These are phyloP conservation scores for Trichoderma asperelloides DNA, from an alignment of 495 filamentous ascomycete genomes.

Conservation along the genomic window DNA sequence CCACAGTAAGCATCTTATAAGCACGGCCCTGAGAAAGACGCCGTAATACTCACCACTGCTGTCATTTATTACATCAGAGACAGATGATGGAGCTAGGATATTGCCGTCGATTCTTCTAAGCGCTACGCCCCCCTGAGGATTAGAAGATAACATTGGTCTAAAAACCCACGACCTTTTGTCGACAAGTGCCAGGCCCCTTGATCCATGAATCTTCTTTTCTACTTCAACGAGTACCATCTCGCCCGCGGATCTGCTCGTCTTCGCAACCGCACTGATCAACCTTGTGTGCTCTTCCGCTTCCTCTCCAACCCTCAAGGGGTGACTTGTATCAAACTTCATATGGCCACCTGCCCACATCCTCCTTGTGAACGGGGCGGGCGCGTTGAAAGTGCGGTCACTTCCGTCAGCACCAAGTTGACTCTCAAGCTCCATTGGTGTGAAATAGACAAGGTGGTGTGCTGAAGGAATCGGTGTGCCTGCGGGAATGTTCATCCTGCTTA, in stretches of 20 bases:
- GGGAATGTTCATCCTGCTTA: slow-evolving; percentile 20
- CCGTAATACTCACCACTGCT: not conserved
- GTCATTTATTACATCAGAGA: slow-evolving; percentile 12
- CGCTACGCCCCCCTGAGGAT: slow-evolving; percentile 11
- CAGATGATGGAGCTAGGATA: slow-evolving; percentile 10
- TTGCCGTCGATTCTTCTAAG: slow-evolving; percentile 7
- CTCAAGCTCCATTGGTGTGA: slow-evolving; percentile 46
- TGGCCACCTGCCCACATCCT: slow-evolving; percentile 65
- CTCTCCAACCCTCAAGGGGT: slow-evolving; percentile 34
- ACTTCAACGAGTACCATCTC: slow-evolving; percentile 60
- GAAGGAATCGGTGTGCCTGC: slow-evolving; percentile 41
- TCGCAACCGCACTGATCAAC: slow-evolving; percentile 42
- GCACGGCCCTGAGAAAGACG: not conserved
- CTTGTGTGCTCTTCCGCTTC: slow-evolving; percentile 47
- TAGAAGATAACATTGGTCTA: slow-evolving; percentile 33
- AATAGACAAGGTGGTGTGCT: slow-evolving; percentile 53
- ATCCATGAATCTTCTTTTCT: slow-evolving; percentile 48
- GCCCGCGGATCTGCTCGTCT: slow-evolving; percentile 43
- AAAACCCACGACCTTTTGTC: slow-evolving; percentile 58
- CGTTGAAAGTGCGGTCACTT: slow-evolving; percentile 51
- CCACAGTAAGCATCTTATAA: not conserved
- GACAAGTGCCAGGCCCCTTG: slow-evolving; percentile 39
- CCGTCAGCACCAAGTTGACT: slow-evolving; percentile 48
- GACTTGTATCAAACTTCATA: slow-evolving; percentile 32
- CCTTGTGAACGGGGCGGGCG: slow-evolving; percentile 48